Evolutionary conservation across 768 basidiomycete species (phyloP), one percentile per base, ranked within the genome.

Genomic region (Royoungia palumana): DNA sequence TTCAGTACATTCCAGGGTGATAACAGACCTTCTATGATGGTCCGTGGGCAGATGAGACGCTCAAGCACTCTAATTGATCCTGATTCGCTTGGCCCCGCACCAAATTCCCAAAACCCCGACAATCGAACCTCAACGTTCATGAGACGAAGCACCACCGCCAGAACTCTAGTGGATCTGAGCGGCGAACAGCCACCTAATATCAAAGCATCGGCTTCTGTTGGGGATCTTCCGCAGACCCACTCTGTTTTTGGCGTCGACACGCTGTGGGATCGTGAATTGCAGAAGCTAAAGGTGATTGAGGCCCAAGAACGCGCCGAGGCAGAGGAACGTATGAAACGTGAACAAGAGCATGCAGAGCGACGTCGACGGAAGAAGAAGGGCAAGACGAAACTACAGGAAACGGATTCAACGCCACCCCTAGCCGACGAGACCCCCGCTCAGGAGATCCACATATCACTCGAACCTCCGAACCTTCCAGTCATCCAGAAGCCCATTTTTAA

Each of bases 161-260:
- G 79, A 58, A 84, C 87, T n/a, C 69, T 91, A 21, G 71, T 89
- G 14, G 79, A 78, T 52, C 81, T 86, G 55, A 81, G 83, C 22
- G 69, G 72, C 17, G 72, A 72, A 36, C 58, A 60, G 46, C 49
- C 51, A 41, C 51, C 67, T 53, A 42, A 59, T 41, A 54, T 70
- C 6, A 70, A 68, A 14, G 59, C 61, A 21, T 65, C 66, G 11
- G 60, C 68, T 34, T 65, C 64, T 27, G 56, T 63, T 8, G 65
- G 60, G 16, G 70, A 60, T 47, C 63, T 74, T 43, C 48, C 74
- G 0, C 75, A 70, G 35, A 78, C 77, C 34, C 80, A 78, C 49
- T 94, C 92, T n/a, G 90, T 94, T 10, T 96, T 95, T 60, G 94
- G 94, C 2, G 87, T 89, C 1, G 94, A 96, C 65, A 87, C 86